Percentiles rank a stretch among this genome's conserved stretches.
phyloP scores from a whole-genome alignment of 108 stramenopile genomes.

The Nannochloropsis gaditana region DNA sequence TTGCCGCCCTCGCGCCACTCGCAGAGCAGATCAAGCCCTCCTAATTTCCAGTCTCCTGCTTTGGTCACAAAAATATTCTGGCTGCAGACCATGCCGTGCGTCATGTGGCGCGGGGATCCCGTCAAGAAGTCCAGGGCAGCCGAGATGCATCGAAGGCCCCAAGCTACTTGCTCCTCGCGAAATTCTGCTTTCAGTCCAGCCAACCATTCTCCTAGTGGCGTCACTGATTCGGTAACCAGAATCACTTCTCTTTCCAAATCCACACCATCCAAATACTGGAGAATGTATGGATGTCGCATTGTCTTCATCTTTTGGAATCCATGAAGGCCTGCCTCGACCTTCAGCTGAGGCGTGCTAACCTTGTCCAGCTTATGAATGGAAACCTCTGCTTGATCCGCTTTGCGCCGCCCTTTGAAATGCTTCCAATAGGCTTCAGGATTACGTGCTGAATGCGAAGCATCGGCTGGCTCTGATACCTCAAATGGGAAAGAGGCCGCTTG shows the following conservation, averaged over 20 bases:
- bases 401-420: slow-evolving; percentile 1
- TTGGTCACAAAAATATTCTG: slow-evolving; percentile 41
- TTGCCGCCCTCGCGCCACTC: slow-evolving; percentile 8
- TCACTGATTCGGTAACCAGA: slow-evolving; percentile 41
- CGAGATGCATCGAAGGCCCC: slow-evolving; percentile 43
- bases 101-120: slow-evolving; percentile 24
- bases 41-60: slow-evolving; percentile 42
- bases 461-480: background rate
- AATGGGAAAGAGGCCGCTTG: slow-evolving; percentile 5
- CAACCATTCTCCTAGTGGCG: slow-evolving; percentile 32
- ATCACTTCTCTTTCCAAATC: slow-evolving; percentile 46
- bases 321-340: slow-evolving; percentile 25
- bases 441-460: background rate
- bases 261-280: slow-evolving; percentile 39
- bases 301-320: slow-evolving; percentile 41
- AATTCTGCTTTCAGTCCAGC: background rate
- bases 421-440: background rate
- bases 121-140: slow-evolving; percentile 41
- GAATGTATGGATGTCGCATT: slow-evolving; percentile 42
- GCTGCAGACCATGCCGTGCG: slow-evolving; percentile 37
- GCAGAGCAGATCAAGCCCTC: slow-evolving; percentile 41
- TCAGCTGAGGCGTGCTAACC: slow-evolving; percentile 31
- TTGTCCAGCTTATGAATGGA: slow-evolving; percentile 38
- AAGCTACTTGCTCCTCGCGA: slow-evolving; percentile 31
- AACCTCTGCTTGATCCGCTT: slow-evolving; percentile 30